These are phyloP conservation scores for Neurospora sp. DNA, from an alignment of 495 filamentous ascomycete genomes.

Conservation along the genomic window DNA sequence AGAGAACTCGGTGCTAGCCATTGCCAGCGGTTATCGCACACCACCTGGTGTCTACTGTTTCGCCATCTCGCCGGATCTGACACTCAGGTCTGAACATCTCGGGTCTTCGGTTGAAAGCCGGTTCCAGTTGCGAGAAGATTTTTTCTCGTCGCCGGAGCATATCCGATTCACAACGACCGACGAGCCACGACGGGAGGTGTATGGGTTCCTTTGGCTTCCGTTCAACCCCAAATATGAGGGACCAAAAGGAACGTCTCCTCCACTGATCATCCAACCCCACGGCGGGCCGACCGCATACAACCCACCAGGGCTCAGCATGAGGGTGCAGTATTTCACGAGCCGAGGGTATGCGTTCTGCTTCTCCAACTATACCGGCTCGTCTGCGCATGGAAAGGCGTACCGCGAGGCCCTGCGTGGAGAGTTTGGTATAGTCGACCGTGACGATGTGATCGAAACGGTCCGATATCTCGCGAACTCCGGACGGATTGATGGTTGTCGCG, in stretches of 20 bases:
- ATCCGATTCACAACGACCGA: conserved; percentile 27
- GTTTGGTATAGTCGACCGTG: conserved; percentile 36
- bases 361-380: conserved; percentile 41
- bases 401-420: conserved; percentile 31
- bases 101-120: conserved; percentile 7
- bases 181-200: conserved; percentile 15
- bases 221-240: conserved; percentile 29
- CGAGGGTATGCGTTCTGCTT: conserved; percentile 39
- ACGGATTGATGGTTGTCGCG: conserved; percentile 24
- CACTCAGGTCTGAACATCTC: conserved; percentile 2
- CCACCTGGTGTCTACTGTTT: conserved; percentile 16
- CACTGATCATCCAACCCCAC: conserved; percentile 35
- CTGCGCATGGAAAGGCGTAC: conserved; percentile 38
- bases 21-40: conserved; percentile 15
- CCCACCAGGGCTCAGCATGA: conserved; percentile 23
- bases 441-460: conserved; percentile 35
- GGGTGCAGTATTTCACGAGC: conserved; percentile 40
- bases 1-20: conserved; percentile 11
- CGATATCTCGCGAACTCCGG: conserved; percentile 25
- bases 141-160: conserved; percentile 23
- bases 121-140: conserved; percentile 9
- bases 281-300: conserved; percentile 38
- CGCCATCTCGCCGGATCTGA: conserved; percentile 9
- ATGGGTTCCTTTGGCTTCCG: conserved; percentile 37
- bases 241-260: conserved; percentile 23